phyloP scores from a whole-genome alignment of 305 asterid species.

The Fraxinus sp. region DNA sequence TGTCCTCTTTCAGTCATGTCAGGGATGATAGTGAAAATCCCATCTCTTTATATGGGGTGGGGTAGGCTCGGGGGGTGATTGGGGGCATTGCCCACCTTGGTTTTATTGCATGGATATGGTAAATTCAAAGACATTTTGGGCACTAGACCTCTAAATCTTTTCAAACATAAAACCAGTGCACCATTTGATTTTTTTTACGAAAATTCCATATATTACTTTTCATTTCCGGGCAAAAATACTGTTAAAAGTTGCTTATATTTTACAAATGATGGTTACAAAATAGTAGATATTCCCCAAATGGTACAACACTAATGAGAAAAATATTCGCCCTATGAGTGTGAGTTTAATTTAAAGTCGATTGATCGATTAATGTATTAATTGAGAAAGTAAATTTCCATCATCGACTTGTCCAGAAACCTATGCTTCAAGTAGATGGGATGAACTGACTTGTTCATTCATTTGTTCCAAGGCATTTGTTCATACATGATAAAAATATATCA shows the following conservation, averaged over 20 bases:
- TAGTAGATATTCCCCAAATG: background rate
- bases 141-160: background rate
- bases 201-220: background rate
- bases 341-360: background rate
- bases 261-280: no score
- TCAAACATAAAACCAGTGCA: background rate
- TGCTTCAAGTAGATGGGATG: no score
- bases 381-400: background rate
- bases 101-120: background rate
- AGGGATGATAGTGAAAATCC: slow-evolving; percentile 25
- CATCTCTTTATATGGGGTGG: slow-evolving; percentile 7
- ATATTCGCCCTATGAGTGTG: no score
- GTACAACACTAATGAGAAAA: background rate
- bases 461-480: no score
- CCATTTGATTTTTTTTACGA: background rate
- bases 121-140: slow-evolving; percentile 16
- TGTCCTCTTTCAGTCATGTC: slow-evolving; percentile 34
- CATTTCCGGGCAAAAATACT: background rate
- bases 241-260: background rate
- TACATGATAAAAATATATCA: no score
- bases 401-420: background rate
- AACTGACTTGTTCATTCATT: no score
- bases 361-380: background rate
- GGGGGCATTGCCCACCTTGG: background rate
- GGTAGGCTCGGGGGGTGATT: no score